Percentiles rank a stretch among this genome's conserved stretches.
Evolutionary conservation across 2,329 filamentous ascomycete species (phyloP).

Genomic region (Exophiala lecanii-corni): DNA sequence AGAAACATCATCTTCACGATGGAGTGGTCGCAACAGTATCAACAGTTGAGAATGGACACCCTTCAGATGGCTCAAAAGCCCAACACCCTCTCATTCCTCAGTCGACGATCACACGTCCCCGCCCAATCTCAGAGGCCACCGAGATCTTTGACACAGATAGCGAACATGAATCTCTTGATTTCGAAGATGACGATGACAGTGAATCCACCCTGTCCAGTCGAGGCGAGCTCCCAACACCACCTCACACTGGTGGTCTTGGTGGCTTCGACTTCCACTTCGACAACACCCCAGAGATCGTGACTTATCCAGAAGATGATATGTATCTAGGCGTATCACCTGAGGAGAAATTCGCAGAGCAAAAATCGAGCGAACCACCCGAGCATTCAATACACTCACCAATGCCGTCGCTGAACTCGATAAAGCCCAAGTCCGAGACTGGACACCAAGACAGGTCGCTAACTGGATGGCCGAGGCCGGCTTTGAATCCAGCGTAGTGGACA

Average conservation of each 20-base stretch:
- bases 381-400: slow-evolving; percentile 22
- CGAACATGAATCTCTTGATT: slow-evolving; percentile 30
- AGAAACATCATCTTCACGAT: slow-evolving; percentile 10
- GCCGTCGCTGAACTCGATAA: slow-evolving; percentile 31
- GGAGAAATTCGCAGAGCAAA: too few relatives aligned
- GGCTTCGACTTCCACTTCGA: slow-evolving; percentile 59
- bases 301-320: slow-evolving; percentile 17
- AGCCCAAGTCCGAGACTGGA: slow-evolving; percentile 31
- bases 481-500: slow-evolving; percentile 70
- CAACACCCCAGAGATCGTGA: slow-evolving; percentile 37
- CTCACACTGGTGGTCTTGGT: slow-evolving; percentile 60
- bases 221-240: slow-evolving; percentile 78
- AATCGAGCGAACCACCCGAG: not conserved
- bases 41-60: slow-evolving; percentile 10
- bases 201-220: slow-evolving; percentile 83
- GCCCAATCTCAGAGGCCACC: slow-evolving; percentile 32
- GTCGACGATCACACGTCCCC: slow-evolving; percentile 15
- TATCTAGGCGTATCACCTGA: slow-evolving; percentile 19
- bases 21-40: slow-evolving; percentile 19
- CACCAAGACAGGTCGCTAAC: slow-evolving; percentile 41
- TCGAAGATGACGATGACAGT: slow-evolving; percentile 48
- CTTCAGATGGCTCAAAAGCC: slow-evolving; percentile 24
- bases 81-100: slow-evolving; percentile 21
- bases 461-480: slow-evolving; percentile 84
- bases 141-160: slow-evolving; percentile 35